Evolutionary conservation across 2,329 filamentous ascomycete species (phyloP).

Genomic region (Penicillium sp.): DNA sequence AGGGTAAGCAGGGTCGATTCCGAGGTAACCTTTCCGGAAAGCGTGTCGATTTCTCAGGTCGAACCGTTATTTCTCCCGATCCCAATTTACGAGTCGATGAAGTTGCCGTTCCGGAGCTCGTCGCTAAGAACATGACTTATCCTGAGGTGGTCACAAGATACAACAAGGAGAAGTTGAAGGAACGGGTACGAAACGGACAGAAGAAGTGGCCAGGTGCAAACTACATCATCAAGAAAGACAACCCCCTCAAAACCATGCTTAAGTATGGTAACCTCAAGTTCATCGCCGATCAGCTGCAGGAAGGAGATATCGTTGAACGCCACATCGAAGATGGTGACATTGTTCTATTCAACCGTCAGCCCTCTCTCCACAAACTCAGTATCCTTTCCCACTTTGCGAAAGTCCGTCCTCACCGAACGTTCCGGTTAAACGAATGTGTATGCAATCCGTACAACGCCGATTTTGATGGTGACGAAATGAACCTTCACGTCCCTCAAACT

Average conservation of each 20-base stretch:
- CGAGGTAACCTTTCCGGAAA: slow-evolving; percentile 96
- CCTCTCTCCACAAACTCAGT: slow-evolving; percentile 96
- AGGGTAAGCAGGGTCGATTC: slow-evolving; percentile 97
- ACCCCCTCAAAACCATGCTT: slow-evolving; percentile 73
- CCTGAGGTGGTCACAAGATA: slow-evolving; percentile 84
- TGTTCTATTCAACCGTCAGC: slow-evolving; percentile 96
- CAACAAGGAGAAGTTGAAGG: slow-evolving; percentile 80
- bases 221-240: slow-evolving; percentile 73
- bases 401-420: slow-evolving; percentile 92
- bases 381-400: slow-evolving; percentile 96
- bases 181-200: slow-evolving; percentile 75
- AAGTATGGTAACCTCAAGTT: slow-evolving; percentile 74
- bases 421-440: slow-evolving; percentile 96
- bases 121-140: slow-evolving; percentile 97
- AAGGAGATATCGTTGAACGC: slow-evolving; percentile 89
- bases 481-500: slow-evolving; percentile 94
- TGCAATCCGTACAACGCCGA: slow-evolving; percentile 98
- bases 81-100: slow-evolving; percentile 93
- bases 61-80: slow-evolving; percentile 97
- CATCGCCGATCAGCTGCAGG: slow-evolving; percentile 74
- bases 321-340: slow-evolving; percentile 96
- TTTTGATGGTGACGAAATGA: slow-evolving; percentile 99
- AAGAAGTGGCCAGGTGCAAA: slow-evolving; percentile 88
- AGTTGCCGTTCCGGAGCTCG: slow-evolving; percentile 85
- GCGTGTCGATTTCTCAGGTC: slow-evolving; percentile 96